Evolutionary conservation across 345 rosid genomes (phyloP), one percentile per base, ranked within the genome.

Genomic region (Tarenaya hassleriana): DNA sequence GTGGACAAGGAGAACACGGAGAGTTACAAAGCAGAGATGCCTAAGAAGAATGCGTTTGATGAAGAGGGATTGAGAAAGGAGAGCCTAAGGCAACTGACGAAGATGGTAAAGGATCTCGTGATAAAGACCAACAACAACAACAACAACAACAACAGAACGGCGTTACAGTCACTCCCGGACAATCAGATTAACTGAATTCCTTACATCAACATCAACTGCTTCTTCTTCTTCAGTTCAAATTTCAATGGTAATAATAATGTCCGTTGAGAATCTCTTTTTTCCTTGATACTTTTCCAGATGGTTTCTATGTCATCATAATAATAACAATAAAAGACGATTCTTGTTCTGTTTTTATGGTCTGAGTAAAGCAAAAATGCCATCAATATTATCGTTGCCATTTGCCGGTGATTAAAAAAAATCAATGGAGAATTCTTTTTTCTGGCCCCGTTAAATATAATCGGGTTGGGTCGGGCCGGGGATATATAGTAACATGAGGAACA

Each of bases 1-100:
- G 34, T 17, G 10, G 47, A 44, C 7, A 45, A 41, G 21, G 61
- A 65, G 49, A 69, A 71, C 21, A 75, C 64, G 60, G 83, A 80
- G n/a, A 50, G 17, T 35, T 45, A 52, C 13, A 57, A 40, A 9
- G 21, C 35, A 31, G 55, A 54, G 6, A 52, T 59, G 15, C 39
- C 16, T 41, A 58, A 41, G 45, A 67, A 59, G 45, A 58, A 33
- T 33, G 31, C 0, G 16, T 27, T 31, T 33, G 68, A 55, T 16
- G 75, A 64, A 52, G 71, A 66, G 15, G 50, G 38, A 7, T 54
- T 69, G 17, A 51, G 55, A 16, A 66, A 41, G 0, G 34, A 34
- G 51, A 84, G 94, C 56, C 15, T 73, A 17, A 79, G 86, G 64
- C 24, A 57, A 52, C 68, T 84, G 51, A 62, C 18, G 20, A 81